Percentiles rank a stretch among this genome's conserved stretches.
Evolutionary conservation across 2,329 filamentous ascomycete genomes (phyloP).

Genomic region (Geosmithia flava): DNA sequence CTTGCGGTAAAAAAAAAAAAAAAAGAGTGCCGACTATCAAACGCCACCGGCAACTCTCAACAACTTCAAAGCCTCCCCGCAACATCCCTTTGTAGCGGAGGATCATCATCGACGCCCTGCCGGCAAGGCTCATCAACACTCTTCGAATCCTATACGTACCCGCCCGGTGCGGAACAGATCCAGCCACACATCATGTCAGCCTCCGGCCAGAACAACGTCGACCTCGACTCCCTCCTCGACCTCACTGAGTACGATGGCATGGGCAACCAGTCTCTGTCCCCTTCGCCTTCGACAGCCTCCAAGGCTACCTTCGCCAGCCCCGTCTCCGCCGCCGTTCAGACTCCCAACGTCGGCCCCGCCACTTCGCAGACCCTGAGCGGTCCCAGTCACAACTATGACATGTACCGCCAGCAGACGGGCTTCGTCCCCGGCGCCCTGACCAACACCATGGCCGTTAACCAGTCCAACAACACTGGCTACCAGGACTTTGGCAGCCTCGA

Average conservation of each 20-base stretch:
- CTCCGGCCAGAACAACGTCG: slow-evolving; percentile 31
- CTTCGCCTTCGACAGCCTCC: slow-evolving; percentile 39
- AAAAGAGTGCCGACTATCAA: too few relatives aligned
- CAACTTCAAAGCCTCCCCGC: not conserved
- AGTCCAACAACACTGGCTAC: slow-evolving; percentile 43
- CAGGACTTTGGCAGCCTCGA: slow-evolving; percentile 35
- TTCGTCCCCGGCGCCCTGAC: slow-evolving; percentile 75
- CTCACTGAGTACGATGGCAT: slow-evolving; percentile 51
- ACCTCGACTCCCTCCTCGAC: slow-evolving; percentile 47
- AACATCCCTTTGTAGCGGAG: not conserved
- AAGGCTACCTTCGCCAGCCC: slow-evolving; percentile 43
- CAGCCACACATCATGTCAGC: slow-evolving; percentile 18
- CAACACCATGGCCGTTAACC: slow-evolving; percentile 67
- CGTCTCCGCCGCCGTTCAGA: slow-evolving; percentile 36
- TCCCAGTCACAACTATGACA: slow-evolving; percentile 89
- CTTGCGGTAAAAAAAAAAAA: too few relatives aligned
- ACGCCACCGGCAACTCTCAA: not conserved
- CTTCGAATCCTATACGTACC: not conserved
- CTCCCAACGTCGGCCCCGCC: slow-evolving; percentile 39
- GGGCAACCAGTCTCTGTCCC: slow-evolving; percentile 41
- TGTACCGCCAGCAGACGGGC: slow-evolving; percentile 91
- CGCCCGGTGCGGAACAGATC: not conserved
- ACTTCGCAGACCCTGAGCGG: slow-evolving; percentile 53
- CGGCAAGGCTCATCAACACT: not conserved
- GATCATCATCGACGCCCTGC: not conserved